Conservation (phyloP, 2,329 filamentous ascomycete species). For the Fusarium proliferatum region DNA sequence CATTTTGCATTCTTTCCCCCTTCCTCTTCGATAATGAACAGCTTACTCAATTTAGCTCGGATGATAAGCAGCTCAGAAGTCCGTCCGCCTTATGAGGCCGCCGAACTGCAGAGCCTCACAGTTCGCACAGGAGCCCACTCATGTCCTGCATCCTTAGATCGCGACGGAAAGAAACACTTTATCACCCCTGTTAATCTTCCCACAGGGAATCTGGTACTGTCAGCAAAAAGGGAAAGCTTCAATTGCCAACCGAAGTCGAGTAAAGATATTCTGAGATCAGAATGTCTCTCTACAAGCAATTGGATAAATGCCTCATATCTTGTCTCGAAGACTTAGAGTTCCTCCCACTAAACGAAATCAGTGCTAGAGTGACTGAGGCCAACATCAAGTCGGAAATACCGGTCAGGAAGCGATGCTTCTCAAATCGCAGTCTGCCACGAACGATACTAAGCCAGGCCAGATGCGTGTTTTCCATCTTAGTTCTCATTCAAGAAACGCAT, state of each 20-base stretch:
- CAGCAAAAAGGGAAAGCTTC: neutral
- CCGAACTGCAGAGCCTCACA: slow-evolving; percentile 2
- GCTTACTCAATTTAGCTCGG: neutral
- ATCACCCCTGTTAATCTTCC: neutral
- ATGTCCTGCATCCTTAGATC: neutral
- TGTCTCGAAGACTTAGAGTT: neutral
- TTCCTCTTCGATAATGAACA: neutral
- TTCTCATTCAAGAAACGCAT: slow-evolving; percentile 11
- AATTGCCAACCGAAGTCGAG: neutral
- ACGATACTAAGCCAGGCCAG: neutral
- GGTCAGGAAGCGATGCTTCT: neutral
- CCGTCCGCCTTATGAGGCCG: neutral
- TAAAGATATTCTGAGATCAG: neutral
- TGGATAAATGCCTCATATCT: neutral
- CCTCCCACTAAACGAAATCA: neutral
- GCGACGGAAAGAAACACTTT: neutral
- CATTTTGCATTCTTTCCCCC: neutral
- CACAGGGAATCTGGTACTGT: rapidly evolving
- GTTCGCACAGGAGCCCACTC: neutral
- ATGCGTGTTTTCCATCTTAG: slow-evolving; percentile 20
- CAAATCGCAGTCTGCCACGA: neutral
- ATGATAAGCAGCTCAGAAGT: neutral
- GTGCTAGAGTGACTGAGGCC: neutral
- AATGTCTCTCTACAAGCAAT: slow-evolving; percentile 5
- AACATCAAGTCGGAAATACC: neutral